Conservation (phyloP, 345 rosid species). For the Laguncularia racemosa region DNA sequence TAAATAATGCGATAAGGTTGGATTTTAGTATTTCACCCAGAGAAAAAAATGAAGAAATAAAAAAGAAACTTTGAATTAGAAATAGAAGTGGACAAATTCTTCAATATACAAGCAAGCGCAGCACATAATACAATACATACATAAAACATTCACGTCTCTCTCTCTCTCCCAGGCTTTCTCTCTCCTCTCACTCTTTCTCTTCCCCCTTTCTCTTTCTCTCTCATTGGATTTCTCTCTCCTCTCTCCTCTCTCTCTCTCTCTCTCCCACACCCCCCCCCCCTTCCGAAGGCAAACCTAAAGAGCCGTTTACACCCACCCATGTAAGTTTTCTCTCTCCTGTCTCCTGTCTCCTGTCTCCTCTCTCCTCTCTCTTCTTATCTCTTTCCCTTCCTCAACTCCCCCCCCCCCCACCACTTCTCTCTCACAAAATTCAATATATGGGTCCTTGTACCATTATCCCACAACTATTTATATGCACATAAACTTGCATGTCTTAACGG, state of each 20-base stretch:
- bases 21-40: too few species aligned
- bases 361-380: slow-evolving; percentile 45
- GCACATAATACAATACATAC: too few species aligned
- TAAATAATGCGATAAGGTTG: too few species aligned
- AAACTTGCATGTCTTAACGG: background rate
- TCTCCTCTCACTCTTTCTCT: slow-evolving; percentile 1
- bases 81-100: too few species aligned
- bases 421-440: slow-evolving; percentile 49
- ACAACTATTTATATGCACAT: slow-evolving; percentile 7
- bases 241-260: slow-evolving; percentile 5
- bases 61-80: too few species aligned
- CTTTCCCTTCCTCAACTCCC: slow-evolving; percentile 43
- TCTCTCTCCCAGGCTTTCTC: slow-evolving; percentile 27
- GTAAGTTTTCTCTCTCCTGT: slow-evolving; percentile 28
- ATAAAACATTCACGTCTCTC: slow-evolving; percentile 1
- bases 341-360: slow-evolving; percentile 22
- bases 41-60: too few species aligned
- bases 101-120: too few species aligned
- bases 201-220: slow-evolving; percentile 12
- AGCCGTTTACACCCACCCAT: background rate
- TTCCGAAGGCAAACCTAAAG: too few species aligned
- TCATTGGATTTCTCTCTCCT: slow-evolving; percentile 20
- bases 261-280: background rate
- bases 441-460: slow-evolving; percentile 40
- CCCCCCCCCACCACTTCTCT: slow-evolving; percentile 42